These are phyloP conservation scores for Fonsecaea pedrosoi DNA, from an alignment of 2,329 filamentous ascomycete genomes.

Conservation along the genomic window DNA sequence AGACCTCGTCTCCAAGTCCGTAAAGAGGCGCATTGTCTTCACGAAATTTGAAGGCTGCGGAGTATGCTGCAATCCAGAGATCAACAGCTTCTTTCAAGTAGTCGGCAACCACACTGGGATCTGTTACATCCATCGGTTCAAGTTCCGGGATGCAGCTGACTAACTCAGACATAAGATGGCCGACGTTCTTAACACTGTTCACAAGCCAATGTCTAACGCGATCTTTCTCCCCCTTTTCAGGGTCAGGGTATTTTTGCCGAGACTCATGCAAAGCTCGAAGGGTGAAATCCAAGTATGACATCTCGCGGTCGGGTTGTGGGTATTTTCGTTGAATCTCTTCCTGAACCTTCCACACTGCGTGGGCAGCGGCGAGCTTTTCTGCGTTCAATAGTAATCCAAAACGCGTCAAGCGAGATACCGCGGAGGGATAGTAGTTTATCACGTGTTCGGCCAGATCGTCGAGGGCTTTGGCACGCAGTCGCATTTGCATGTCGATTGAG, in stretches of 20 bases:
- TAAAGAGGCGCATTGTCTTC: slow-evolving; percentile 72
- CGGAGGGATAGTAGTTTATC: slow-evolving; percentile 65
- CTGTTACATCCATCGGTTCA: slow-evolving; percentile 66
- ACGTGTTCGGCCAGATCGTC: slow-evolving; percentile 77
- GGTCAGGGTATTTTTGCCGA: slow-evolving; percentile 72
- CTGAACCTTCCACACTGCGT: slow-evolving; percentile 79
- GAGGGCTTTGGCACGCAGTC: slow-evolving; percentile 73
- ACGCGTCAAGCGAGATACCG: slow-evolving; percentile 70
- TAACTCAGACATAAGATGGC: slow-evolving; percentile 79
- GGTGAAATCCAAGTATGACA: slow-evolving; percentile 75
- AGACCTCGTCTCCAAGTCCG: slow-evolving; percentile 70
- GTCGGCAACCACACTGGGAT: slow-evolving; percentile 53
- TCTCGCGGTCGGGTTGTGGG: slow-evolving; percentile 64
- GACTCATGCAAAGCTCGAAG: slow-evolving; percentile 77
- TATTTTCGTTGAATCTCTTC: slow-evolving; percentile 70
- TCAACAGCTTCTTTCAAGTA: slow-evolving; percentile 74
- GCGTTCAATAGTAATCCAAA: slow-evolving; percentile 89
- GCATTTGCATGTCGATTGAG: slow-evolving; percentile 81
- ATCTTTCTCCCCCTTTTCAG: slow-evolving; percentile 74
- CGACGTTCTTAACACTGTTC: slow-evolving; percentile 73
- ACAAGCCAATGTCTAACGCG: slow-evolving; percentile 86
- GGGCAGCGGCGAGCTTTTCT: slow-evolving; percentile 84
- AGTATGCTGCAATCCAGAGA: slow-evolving; percentile 70
- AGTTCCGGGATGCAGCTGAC: slow-evolving; percentile 77
- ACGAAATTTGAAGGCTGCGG: slow-evolving; percentile 73